Conservation (phyloP, 305 asterid genomes). For the Plantago coronopus region DNA sequence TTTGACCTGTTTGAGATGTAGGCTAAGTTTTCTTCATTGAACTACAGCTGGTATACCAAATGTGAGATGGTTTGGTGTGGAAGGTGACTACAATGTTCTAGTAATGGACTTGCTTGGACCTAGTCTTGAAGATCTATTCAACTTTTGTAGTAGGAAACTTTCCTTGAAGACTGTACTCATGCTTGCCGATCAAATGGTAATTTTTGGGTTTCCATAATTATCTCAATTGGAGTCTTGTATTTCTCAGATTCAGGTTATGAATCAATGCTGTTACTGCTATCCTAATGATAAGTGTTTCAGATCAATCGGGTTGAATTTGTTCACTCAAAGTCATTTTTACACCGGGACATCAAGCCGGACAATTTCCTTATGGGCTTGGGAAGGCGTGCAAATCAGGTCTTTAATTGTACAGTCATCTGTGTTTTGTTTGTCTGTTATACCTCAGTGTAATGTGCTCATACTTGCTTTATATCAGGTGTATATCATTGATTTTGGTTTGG, state of each 20-base stretch:
- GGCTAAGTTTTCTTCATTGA: conserved; percentile 25
- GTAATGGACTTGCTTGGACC: conserved; percentile 84
- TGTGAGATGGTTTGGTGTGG: conserved; percentile 71
- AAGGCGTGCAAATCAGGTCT: conserved; percentile 91
- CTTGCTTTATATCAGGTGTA: conserved; percentile 53
- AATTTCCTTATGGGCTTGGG: conserved; percentile 98
- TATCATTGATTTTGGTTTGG: conserved; percentile 85
- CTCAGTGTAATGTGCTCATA: conserved; percentile 17
- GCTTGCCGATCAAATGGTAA: conserved; percentile 83
- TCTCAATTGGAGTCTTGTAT: conserved; percentile 6
- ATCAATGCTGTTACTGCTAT: conserved; percentile 16
- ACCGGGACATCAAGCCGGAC: conserved; percentile 96
- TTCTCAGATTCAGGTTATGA: conserved; percentile 11
- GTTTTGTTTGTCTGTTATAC: conserved; percentile 7
- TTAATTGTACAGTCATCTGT: conserved; percentile 14
- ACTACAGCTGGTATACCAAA: conserved; percentile 72
- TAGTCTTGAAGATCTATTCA: conserved; percentile 77
- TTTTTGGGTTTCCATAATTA: background rate
- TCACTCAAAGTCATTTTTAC: conserved; percentile 86
- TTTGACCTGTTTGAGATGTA: conserved; percentile 16
- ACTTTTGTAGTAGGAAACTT: conserved; percentile 67
- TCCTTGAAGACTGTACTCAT: conserved; percentile 75
- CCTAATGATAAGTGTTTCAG: conserved; percentile 31
- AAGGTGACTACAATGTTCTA: conserved; percentile 70
- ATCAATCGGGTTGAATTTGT: conserved; percentile 86